Base-by-base conservation (phyloP, 495 filamentous ascomycete species). In the Filosporella fistucella region DNA sequence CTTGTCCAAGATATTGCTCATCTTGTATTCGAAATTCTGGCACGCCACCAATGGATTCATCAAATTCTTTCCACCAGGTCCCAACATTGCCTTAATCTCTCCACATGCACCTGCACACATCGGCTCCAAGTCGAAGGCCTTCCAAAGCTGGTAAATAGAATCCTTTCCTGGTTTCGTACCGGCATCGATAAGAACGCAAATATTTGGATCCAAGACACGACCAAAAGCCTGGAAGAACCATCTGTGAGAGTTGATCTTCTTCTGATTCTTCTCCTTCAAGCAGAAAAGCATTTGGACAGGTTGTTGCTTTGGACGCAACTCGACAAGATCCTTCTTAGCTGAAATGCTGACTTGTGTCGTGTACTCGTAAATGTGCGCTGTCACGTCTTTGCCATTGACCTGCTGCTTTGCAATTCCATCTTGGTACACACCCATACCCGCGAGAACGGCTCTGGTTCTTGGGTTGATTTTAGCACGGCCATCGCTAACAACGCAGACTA, bases 161-260 rank as follows among this genome's bases (percentile, higher is more conserved):
- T 87, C 89, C 48, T 80, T 84, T 29, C 91, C 93, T 2, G 94
- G 94, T 48, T 84, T 88, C 0, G 94, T 99, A 70, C 94, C 94
- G 3, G 91, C 93, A 67, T 99, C 94, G 55, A 99, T 82, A 45
- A 99, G 76, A 25, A 96, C 89, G 60, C 94, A 97, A 47, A 97
- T 91, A 55, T 96, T 97, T 10, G 94, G 94, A 36, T 99, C 82
- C 16, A 99, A 68, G 9, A 97, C 86, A 32, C 79, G 78, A 41
- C 94, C 94, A 64, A 99, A 99, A 0, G 91, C 94, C 60, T 96
- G 86, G 79, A 99, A 97, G 71, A 97, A 96, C 94, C 94, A 99
- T 56, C 94, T 73, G 62, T 99, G 94, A 1, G 91, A 96, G 62
- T 99, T 99, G 76, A 99, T 97, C 72, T 99, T 99, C 74, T 99